Evolutionary conservation across 1,284 basidiomycete genomes (phyloP).

Genomic region (Ustilago shanxiensis): DNA sequence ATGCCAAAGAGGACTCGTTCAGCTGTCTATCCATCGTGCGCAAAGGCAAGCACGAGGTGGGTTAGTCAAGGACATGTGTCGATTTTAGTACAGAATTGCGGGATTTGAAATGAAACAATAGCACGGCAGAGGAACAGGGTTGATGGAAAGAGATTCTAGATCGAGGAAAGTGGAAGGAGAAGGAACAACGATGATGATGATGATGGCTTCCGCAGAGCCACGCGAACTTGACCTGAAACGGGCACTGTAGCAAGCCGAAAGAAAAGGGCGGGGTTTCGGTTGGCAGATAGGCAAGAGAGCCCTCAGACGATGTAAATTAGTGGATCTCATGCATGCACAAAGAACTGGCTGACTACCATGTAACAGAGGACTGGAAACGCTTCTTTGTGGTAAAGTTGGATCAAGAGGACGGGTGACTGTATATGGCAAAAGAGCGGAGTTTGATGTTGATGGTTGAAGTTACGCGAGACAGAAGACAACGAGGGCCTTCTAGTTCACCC

Average conservation of each 20-base stretch:
- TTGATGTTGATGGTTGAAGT: neutral
- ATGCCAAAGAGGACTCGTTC: too few species aligned
- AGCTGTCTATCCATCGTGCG: too few species aligned
- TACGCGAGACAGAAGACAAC: constrained; percentile 1
- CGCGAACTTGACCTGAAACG: neutral
- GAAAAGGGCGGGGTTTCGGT: neutral
- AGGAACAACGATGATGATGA: neutral
- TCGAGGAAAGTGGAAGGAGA: too few species aligned
- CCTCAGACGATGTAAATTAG: neutral
- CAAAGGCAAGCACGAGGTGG: neutral
- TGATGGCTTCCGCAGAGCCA: constrained; percentile 12
- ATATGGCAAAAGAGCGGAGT: neutral
- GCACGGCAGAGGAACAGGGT: neutral
- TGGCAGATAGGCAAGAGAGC: neutral
- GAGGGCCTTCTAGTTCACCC: neutral
- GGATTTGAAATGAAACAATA: neutral
- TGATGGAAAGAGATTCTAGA: neutral
- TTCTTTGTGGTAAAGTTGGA: neutral
- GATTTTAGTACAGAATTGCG: constrained; percentile 1
- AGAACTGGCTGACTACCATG: neutral
- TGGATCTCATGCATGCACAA: constrained; percentile 1
- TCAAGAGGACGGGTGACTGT: too few species aligned
- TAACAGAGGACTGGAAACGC: neutral
- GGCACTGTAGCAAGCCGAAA: neutral
- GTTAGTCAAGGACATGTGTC: neutral